These are phyloP conservation scores for Talaromyces stipitatus DNA, from an alignment of 495 filamentous ascomycete genomes.

Conservation along the genomic window DNA sequence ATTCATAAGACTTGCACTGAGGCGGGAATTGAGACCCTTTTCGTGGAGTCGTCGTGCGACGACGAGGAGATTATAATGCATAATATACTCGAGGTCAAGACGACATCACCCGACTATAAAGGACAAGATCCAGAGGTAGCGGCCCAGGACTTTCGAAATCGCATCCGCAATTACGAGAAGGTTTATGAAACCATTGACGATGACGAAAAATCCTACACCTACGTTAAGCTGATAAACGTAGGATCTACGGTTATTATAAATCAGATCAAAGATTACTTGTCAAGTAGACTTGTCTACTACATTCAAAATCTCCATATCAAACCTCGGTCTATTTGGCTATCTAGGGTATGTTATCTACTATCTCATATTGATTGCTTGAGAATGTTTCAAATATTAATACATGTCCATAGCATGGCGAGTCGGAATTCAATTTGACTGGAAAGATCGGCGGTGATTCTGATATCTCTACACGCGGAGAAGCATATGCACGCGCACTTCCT, in stretches of 20 bases:
- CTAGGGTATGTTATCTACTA: conserved; percentile 55
- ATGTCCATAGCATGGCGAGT: conserved; percentile 75
- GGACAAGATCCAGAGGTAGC: conserved; percentile 90
- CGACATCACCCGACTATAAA: conserved; percentile 86
- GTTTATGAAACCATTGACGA: conserved; percentile 88
- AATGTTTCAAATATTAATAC: conserved; percentile 6
- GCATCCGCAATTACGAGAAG: conserved; percentile 94
- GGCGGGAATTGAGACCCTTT: conserved; percentile 80
- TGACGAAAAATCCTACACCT: conserved; percentile 77
- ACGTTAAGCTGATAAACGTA: conserved; percentile 95
- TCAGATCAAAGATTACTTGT: conserved; percentile 90
- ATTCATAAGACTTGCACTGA: conserved; percentile 66
- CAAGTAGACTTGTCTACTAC: conserved; percentile 93
- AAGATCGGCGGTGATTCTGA: conserved; percentile 87
- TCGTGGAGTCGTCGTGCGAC: conserved; percentile 94
- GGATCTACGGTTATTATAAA: conserved; percentile 95
- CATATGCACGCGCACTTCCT: conserved; percentile 77
- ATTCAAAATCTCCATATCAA: conserved; percentile 98
- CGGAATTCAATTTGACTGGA: conserved; percentile 78
- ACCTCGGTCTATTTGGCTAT: conserved; percentile 95
- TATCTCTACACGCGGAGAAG: conserved; percentile 77
- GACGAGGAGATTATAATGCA: conserved; percentile 91
- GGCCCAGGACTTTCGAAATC: conserved; percentile 82
- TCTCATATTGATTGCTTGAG: background rate
- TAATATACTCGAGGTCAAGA: conserved; percentile 97